Conservation (phyloP, 495 filamentous ascomycete genomes). For the Trichoderma erinaceum region DNA sequence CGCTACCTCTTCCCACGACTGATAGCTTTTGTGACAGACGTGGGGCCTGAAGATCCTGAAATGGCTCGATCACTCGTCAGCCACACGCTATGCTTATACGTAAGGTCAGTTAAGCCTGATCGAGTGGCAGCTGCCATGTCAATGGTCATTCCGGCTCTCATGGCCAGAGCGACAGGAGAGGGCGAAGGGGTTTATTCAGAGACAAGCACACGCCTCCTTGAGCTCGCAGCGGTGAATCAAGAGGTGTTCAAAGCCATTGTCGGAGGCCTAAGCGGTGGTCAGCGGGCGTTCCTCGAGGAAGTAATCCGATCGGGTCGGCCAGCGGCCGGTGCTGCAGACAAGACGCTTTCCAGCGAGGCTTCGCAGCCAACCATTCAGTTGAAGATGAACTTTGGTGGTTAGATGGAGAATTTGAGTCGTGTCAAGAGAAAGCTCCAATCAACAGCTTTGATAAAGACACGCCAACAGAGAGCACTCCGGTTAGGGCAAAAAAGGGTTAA, state of each 20-base stretch:
- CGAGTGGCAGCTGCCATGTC: slow-evolving; percentile 55
- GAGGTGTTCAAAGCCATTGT: slow-evolving; percentile 69
- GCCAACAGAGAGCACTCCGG: background rate
- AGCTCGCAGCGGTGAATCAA: slow-evolving; percentile 72
- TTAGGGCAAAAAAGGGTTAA: background rate
- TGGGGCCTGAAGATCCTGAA: slow-evolving; percentile 65
- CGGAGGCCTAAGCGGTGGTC: slow-evolving; percentile 58
- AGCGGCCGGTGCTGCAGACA: slow-evolving; percentile 26
- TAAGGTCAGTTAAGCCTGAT: slow-evolving; percentile 47
- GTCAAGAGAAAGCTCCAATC: slow-evolving; percentile 6
- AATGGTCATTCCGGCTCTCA: slow-evolving; percentile 71
- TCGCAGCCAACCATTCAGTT: slow-evolving; percentile 82
- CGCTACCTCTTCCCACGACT: slow-evolving; percentile 71
- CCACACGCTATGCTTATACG: slow-evolving; percentile 67
- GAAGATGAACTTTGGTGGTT: slow-evolving; percentile 78
- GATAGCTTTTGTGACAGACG: slow-evolving; percentile 63
- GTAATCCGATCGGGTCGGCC: slow-evolving; percentile 59
- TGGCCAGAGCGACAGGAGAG: slow-evolving; percentile 58
- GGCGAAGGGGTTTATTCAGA: slow-evolving; percentile 55
- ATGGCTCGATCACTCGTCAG: slow-evolving; percentile 60
- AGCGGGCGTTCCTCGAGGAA: slow-evolving; percentile 75
- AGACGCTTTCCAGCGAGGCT: slow-evolving; percentile 33
- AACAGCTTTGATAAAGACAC: background rate
- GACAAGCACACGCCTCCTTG: slow-evolving; percentile 68
- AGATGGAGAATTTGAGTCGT: background rate